Evolutionary conservation across 1,284 basidiomycete species (phyloP).

Genomic region (Apiotrichum laibachii): DNA sequence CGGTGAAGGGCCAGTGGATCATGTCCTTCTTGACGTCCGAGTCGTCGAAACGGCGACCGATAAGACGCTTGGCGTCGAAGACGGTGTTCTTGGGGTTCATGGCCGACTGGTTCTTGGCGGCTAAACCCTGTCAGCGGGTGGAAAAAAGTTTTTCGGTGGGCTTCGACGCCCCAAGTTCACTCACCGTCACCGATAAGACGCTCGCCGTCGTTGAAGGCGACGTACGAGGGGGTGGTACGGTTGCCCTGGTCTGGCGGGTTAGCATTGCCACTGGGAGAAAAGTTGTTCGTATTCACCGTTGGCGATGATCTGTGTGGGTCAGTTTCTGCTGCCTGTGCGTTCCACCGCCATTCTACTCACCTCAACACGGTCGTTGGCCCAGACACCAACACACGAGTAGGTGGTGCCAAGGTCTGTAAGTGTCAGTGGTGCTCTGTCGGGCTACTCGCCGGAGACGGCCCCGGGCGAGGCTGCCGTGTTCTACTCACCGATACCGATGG

Average conservation of each 20-base stretch:
- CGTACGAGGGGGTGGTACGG: constrained; percentile 98
- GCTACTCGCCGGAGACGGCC: background rate
- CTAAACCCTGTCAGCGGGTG: constrained; percentile 42
- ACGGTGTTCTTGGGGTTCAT: constrained; percentile 96
- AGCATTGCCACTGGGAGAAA: background rate
- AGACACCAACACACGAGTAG: constrained; percentile 79
- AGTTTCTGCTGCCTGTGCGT: constrained; percentile 7
- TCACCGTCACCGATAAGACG: constrained; percentile 89
- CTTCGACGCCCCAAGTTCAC: constrained; percentile 6
- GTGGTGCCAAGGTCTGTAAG: constrained; percentile 52
- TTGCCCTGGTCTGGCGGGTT: constrained; percentile 77
- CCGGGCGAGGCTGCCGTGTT: background rate
- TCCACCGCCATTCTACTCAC: constrained; percentile 13
- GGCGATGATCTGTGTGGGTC: constrained; percentile 74
- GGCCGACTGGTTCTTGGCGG: constrained; percentile 95
- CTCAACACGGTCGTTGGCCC: constrained; percentile 95
- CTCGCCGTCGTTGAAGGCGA: constrained; percentile 96
- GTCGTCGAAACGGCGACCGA: constrained; percentile 88
- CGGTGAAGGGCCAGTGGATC: constrained; percentile 69
- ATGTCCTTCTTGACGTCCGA: constrained; percentile 63
- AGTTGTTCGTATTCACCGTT: constrained; percentile 58
- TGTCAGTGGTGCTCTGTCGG: constrained; percentile 13
- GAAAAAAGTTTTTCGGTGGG: background rate
- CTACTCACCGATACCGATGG: constrained; percentile 77
- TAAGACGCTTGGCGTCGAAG: constrained; percentile 95